Evolutionary conservation across 2,329 filamentous ascomycete genomes (phyloP), one percentile per base, ranked within the genome.

Genomic region (Huntiella bhutanensis): DNA sequence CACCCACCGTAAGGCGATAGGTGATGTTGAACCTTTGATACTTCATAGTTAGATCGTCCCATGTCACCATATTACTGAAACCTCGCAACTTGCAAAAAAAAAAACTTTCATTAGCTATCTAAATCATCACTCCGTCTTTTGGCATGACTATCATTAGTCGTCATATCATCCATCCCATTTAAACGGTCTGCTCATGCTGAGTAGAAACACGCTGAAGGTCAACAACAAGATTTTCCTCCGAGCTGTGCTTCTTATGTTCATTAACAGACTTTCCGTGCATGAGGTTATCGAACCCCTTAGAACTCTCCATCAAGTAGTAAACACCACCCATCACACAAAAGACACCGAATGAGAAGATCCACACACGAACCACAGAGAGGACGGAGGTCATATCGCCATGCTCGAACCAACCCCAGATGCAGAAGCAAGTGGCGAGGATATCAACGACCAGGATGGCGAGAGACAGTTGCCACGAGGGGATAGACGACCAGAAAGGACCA

Each of bases 201-300:
- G 82, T 91, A 46, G 84, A 88, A 54, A 91, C 82, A 64, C 85
- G 82, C 69, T 92, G 83, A 62, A 92, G 72, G 51, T 82, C 86
- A 59, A 92, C 82, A 61, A 91, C 82, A 58, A 93, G 92, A 67
- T 93, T 84, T 69, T 93, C 85, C 52, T 88, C 71, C 40, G 79
- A 83, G 55, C 83, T 73, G 67, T 88, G 82, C 72, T 84, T 87
- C 64, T 79, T 72, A 65, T 76, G 79, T 63, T 79, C 77, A 71
- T 86, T 85, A 54, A 76, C 75, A 52, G 77, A 81, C 69, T 87
- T 87, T 59, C 84, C 83, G 66, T 93, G 84, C 82, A 93, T 91
- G 53, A 93, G 70, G 68, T 91, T 88, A 65, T 93, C 82, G 62
- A 93, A 93, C 52, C 80, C 79, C 51, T 73, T 64, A 57, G 77